Percentiles rank a stretch among this genome's conserved stretches.
These are phyloP conservation scores for Cercospora citrullina DNA, from an alignment of 2,329 filamentous ascomycete genomes.

Conservation along the genomic window DNA sequence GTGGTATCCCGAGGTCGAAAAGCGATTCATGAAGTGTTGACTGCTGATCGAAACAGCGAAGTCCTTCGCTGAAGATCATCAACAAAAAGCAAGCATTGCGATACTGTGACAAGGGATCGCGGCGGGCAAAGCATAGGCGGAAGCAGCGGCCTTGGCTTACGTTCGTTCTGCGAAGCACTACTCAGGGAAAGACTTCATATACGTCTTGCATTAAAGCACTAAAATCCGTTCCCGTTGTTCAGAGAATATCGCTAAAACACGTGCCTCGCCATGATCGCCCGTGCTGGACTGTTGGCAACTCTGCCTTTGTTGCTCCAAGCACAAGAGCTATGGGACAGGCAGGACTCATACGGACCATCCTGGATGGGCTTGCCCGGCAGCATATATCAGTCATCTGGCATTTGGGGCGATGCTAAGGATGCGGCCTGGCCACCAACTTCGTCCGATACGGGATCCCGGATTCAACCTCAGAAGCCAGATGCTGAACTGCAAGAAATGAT, in stretches of 20 bases:
- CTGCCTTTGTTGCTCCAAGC: conserved; percentile 11
- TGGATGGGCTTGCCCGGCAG: conserved; percentile 34
- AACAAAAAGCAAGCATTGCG: background rate
- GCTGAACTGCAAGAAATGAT: conserved; percentile 45
- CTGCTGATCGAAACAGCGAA: background rate
- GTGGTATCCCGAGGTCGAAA: too few species aligned
- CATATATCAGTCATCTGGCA: conserved; percentile 25
- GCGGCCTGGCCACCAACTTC: conserved; percentile 45
- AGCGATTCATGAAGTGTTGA: background rate
- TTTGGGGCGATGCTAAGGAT: conserved; percentile 29
- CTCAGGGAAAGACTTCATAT: background rate
- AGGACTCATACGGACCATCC: conserved; percentile 13
- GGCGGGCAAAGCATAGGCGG: background rate
- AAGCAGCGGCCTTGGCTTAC: conserved; percentile 2
- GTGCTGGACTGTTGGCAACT: background rate
- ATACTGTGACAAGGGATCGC: background rate
- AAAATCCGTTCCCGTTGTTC: background rate
- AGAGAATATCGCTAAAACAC: background rate
- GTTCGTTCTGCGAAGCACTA: background rate
- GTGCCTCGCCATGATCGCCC: background rate
- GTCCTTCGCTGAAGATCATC: background rate
- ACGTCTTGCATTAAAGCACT: background rate
- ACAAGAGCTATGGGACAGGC: conserved; percentile 7
- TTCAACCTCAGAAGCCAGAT: conserved; percentile 46
- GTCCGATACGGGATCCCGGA: conserved; percentile 34